A percentile compares a stretch with the other conserved stretches of the same genome.
Evolutionary conservation across 2,329 filamentous ascomycete species (phyloP).

Genomic region (Paecilomyces fulvus): DNA sequence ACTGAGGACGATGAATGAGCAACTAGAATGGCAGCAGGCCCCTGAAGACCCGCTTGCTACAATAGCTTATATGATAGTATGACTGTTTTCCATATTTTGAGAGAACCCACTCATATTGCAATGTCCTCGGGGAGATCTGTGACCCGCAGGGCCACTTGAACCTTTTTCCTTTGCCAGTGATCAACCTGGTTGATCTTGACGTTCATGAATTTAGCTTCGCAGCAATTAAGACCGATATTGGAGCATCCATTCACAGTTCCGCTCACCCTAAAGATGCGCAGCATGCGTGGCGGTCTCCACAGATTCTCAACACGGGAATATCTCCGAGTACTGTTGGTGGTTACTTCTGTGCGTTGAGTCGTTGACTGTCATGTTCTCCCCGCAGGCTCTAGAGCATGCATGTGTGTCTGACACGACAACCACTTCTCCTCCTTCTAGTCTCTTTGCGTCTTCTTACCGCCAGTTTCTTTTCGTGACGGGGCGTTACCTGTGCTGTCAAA

Average conservation of each 20-base stretch:
- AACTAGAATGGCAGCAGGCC: constrained; percentile 5
- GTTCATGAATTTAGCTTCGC: background rate
- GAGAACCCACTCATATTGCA: background rate
- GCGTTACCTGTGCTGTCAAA: background rate
- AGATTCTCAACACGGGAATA: background rate
- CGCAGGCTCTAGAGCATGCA: background rate
- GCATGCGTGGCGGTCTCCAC: background rate
- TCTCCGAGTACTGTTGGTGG: background rate
- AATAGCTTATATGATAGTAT: background rate
- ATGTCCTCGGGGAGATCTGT: background rate
- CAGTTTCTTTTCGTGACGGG: background rate
- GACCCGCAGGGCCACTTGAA: background rate
- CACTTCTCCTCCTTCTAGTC: background rate
- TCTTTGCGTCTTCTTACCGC: background rate
- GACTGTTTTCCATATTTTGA: background rate
- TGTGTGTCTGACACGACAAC: background rate
- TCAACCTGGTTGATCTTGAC: background rate
- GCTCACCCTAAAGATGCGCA: background rate
- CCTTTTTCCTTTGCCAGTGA: background rate
- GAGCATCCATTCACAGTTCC: background rate
- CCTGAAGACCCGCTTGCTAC: constrained; percentile 2
- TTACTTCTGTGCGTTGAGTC: background rate
- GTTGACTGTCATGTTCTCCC: background rate
- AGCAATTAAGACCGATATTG: background rate
- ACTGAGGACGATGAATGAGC: constrained; percentile 14